Percentiles rank a stretch among this genome's conserved stretches.
These are phyloP conservation scores for Aspergillus unguis DNA, from an alignment of 2,329 filamentous ascomycete species.

Conservation along the genomic window DNA sequence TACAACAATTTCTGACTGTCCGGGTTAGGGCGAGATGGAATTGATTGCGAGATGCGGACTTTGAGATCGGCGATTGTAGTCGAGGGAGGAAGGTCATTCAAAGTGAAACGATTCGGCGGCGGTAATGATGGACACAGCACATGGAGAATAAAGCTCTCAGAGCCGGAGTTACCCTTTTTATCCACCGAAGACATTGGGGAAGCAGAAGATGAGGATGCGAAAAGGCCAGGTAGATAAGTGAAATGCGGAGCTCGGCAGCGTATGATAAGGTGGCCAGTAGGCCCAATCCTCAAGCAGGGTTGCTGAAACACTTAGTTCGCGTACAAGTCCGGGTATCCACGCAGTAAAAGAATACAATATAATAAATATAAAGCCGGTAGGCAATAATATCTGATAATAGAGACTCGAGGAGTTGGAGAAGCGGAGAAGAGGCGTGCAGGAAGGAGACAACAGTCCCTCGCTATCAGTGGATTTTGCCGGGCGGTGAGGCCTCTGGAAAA, in stretches of 20 bases:
- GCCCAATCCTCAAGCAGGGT: not conserved
- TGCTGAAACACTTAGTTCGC: not conserved
- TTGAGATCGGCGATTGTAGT: conserved; percentile 54
- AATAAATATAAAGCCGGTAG: conserved; percentile 5
- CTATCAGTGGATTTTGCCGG: conserved; percentile 19
- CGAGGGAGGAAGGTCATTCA: conserved; percentile 35
- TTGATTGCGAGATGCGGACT: conserved; percentile 47
- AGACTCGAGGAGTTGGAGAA: not conserved
- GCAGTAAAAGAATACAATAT: too few relatives aligned
- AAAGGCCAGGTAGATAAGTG: conserved; percentile 5
- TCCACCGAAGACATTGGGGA: not conserved
- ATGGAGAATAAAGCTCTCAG: conserved; percentile 31
- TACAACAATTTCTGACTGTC: conserved; percentile 58
- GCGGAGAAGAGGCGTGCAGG: not conserved
- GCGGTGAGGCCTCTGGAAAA: conserved; percentile 16
- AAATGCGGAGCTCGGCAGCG: not conserved
- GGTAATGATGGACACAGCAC: conserved; percentile 42
- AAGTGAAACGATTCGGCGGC: conserved; percentile 35
- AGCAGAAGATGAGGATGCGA: not conserved
- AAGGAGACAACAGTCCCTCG: not conserved
- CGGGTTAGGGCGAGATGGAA: conserved; percentile 47
- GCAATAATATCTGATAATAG: not conserved
- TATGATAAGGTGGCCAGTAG: conserved; percentile 16
- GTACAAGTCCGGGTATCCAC: not conserved
- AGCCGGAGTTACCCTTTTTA: not conserved